Conservation (phyloP, 805 yeast species). For the Brettanomyces custersianus region DNA sequence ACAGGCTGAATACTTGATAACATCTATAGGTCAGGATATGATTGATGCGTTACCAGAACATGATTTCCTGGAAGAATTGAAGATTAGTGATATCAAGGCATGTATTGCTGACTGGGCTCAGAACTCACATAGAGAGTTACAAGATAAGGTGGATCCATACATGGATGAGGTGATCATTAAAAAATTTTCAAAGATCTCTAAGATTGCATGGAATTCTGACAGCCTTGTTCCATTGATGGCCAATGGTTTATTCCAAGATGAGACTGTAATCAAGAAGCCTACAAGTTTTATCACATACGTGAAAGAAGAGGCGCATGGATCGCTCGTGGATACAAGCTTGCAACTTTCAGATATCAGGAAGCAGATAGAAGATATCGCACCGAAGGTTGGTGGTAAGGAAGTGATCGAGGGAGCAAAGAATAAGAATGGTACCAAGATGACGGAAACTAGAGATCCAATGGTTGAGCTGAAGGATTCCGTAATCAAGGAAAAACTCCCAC, state of each 20-base stretch:
- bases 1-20: slow-evolving; percentile 18
- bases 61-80: neutral
- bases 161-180: slow-evolving; percentile 18
- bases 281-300: neutral
- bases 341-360: slow-evolving; percentile 18
- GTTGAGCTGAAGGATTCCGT: slow-evolving; percentile 11
- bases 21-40: slow-evolving; percentile 19
- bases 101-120: slow-evolving; percentile 24
- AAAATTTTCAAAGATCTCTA: slow-evolving; percentile 21
- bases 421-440: neutral
- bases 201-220: slow-evolving; percentile 24
- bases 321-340: slow-evolving; percentile 18
- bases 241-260: slow-evolving; percentile 18
- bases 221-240: slow-evolving; percentile 23
- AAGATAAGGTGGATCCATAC: slow-evolving; percentile 23
- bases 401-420: too few species aligned
- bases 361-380: slow-evolving; percentile 20
- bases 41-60: neutral
- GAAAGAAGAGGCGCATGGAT: slow-evolving; percentile 20
- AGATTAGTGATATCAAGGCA: neutral
- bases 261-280: slow-evolving; percentile 4
- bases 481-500: slow-evolving; percentile 18
- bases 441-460: slow-evolving; percentile 8
- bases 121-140: slow-evolving; percentile 26
- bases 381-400: slow-evolving; percentile 1